Base-by-base conservation (phyloP, 1,284 basidiomycete genomes). In the Polyporus tsugae region DNA sequence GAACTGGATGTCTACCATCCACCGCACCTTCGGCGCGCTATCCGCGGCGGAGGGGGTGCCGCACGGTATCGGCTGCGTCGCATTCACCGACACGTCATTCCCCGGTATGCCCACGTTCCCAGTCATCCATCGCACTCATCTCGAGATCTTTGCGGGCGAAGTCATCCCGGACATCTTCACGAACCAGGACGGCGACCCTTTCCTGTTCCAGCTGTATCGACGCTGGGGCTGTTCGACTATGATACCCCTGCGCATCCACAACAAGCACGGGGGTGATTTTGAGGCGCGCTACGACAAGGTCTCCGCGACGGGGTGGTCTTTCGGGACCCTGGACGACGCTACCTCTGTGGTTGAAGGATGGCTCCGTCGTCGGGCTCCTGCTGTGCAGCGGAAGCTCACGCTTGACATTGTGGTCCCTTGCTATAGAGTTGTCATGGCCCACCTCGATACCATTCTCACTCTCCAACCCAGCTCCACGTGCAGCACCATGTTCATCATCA, bases 91-190 rank as follows among this genome's bases (percentile, higher is more conserved):
- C 69, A 79, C 76, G 15, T 81, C 81, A 11, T 90, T 89, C 70
- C 85, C 85, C 0, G 88, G 87, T 0, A 88, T 89, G 86, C 87
- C 87, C 0, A 89, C 88, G 0, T 89, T 89, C 72, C 88, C 88
- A 0, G 80, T 89, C 61, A 64, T 90, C 58, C 85, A 88, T 65
- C 81, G 83, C 29, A 84, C 78, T 0, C 89, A 90, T 73, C 78
- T 90, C 75, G 83, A 88, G 38, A 85, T 89, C 58, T 90, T 90
- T 72, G 67, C 76, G 0, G 86, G 86, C 1, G 73, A 82, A 10
- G 80, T 89, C 36, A 75, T 89, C n/a, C 88, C 88, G 0, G 77
- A 84, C 13, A 69, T 76, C 22, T 90, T 89, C 75, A 76, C 87
- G 58, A 89, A 89, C 69, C 88, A 89, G 73, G 88, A 89, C 60